Evolutionary conservation across 1,284 basidiomycete genomes (phyloP).

Genomic region (Rhodotorula glutinis): DNA sequence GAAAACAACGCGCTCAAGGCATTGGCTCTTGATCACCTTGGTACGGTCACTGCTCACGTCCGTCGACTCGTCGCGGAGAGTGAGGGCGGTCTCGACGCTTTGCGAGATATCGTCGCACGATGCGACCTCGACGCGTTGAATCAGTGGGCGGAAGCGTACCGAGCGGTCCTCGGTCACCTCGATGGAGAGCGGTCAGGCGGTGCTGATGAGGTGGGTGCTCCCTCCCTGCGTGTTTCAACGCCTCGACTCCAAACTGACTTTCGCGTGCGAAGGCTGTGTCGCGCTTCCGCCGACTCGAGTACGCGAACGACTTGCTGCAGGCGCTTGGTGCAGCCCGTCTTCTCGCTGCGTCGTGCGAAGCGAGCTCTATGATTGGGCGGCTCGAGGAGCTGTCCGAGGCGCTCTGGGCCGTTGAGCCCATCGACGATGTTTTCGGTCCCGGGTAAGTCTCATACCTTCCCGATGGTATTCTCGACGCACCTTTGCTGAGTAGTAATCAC

Average conservation of each 20-base stretch:
- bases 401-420: slow-evolving; percentile 11
- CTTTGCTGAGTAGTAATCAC: not conserved
- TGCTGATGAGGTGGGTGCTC: slow-evolving; percentile 4
- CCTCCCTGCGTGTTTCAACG: not conserved
- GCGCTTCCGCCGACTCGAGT: slow-evolving; percentile 56
- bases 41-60: slow-evolving; percentile 80
- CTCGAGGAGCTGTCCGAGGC: slow-evolving; percentile 7
- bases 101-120: slow-evolving; percentile 66
- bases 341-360: not conserved
- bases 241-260: not conserved
- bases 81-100: slow-evolving; percentile 43
- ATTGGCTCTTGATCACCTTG: slow-evolving; percentile 87
- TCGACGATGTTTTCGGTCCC: slow-evolving; percentile 39
- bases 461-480: not conserved
- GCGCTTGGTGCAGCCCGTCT: slow-evolving; percentile 49
- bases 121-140: slow-evolving; percentile 58
- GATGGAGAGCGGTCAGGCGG: not conserved
- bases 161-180: slow-evolving; percentile 54
- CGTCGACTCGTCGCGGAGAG: slow-evolving; percentile 49
- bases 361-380: not conserved
- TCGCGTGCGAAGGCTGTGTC: slow-evolving; percentile 49
- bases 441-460: slow-evolving; percentile 2
- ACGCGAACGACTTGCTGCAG: slow-evolving; percentile 68
- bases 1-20: slow-evolving; percentile 79
- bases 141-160: slow-evolving; percentile 60